Base-by-base conservation (phyloP, 2,329 filamentous ascomycete genomes). In the Talaromyces sp. region DNA sequence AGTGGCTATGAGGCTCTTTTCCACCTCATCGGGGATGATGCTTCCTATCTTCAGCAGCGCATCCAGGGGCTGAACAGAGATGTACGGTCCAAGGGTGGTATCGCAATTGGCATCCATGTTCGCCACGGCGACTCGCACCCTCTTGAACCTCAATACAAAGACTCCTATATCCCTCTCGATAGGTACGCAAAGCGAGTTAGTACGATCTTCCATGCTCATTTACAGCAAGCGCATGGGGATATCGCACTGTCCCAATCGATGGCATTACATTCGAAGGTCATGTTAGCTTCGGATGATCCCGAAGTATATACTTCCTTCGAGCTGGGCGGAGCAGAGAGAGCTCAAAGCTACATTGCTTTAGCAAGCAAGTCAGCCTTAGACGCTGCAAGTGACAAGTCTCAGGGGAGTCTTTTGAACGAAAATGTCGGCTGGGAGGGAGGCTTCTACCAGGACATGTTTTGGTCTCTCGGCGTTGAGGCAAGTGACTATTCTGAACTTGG, bases 341-440 rank as follows among this genome's bases (percentile, higher is more conserved):
- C 89, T 0, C 90, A 96, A 70, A 84, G 88, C 65, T 84, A 84
- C 59, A 93, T 95, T 69, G 83, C 85, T 21, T 81, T 95, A 6
- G 89, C 89, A 85, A 13, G 89, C 88, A 63, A 96, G 83, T 53
- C 91, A 81, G 52, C 80, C 81, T 59, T 72, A n/a, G 65, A 65
- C 15, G 61, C 62, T 21, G 63, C 56, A n/a, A 50, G 21, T 11
- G 46, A 53, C 11, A 25, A 15, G 8, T 6, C 25, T 8, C 22
- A 19, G 35, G 41, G 45, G 52, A 45, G 22, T 19, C 28, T 41
- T 37, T 81, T 89, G 36, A 89, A 91, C 60, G 87, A 91, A 68
- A 83, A 86, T 1, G 85, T 89, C 40, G 91, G 90, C 31, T 95
- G 90, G 90, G 90, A 95, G 70, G 90, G 91, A 17, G 91, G 91